Evolutionary conservation across 306 rosid genomes (phyloP).

Genomic region (Alnus glutinosa): DNA sequence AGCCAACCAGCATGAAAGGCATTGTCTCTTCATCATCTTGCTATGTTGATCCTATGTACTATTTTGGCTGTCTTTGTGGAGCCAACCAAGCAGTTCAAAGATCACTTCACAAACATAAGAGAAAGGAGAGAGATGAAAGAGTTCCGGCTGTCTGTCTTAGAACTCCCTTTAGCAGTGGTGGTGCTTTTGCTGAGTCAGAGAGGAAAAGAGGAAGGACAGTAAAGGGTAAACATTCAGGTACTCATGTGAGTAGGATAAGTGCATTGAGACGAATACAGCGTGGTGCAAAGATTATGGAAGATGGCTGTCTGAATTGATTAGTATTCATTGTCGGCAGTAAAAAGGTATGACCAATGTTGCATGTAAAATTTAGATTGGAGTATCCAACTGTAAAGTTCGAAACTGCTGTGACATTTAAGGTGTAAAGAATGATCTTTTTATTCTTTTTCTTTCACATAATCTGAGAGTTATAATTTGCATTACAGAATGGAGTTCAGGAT

Average conservation of each 20-base stretch:
- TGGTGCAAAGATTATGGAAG: slow-evolving; percentile 52
- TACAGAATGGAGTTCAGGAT: background rate
- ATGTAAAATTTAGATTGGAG: background rate
- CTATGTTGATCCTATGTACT: slow-evolving; percentile 65
- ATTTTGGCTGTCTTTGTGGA: slow-evolving; percentile 54
- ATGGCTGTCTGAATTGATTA: slow-evolving; percentile 29
- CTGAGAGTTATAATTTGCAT: background rate
- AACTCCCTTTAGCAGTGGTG: slow-evolving; percentile 12
- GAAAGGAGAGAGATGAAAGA: slow-evolving; percentile 35
- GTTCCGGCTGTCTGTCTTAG: slow-evolving; percentile 13
- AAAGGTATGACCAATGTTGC: background rate
- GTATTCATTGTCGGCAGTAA: background rate
- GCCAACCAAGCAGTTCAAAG: slow-evolving; percentile 34
- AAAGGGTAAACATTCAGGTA: slow-evolving; percentile 32
- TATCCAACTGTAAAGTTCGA: background rate
- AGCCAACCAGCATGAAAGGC: slow-evolving; percentile 59
- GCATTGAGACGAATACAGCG: slow-evolving; percentile 41
- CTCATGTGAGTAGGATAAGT: slow-evolving; percentile 42
- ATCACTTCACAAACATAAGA: slow-evolving; percentile 23
- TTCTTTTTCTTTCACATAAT: background rate
- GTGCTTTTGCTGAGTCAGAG: slow-evolving; percentile 14
- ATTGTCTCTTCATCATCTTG: slow-evolving; percentile 64
- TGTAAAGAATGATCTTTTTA: slow-evolving; percentile 14
- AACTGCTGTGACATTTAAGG: slow-evolving; percentile 20
- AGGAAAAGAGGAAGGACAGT: slow-evolving; percentile 28